Percentiles rank a stretch among this genome's conserved stretches.
Conservation (phyloP, 257 asterid genomes). For the Asclepias syriaca region DNA sequence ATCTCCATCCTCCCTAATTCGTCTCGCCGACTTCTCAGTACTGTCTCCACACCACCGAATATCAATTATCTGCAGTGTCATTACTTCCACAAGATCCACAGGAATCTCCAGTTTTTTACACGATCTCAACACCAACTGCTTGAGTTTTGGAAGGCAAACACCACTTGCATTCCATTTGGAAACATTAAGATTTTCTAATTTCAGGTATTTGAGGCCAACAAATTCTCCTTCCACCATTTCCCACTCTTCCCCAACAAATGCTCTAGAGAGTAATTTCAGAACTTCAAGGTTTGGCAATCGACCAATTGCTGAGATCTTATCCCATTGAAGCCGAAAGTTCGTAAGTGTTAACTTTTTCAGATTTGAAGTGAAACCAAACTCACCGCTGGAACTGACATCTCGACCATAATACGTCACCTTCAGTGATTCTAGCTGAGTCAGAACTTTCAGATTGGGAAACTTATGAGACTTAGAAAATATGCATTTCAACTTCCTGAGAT, state of each 20-base stretch:
- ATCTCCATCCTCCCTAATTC: too few species aligned
- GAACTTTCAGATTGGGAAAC: background rate
- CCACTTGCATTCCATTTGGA: background rate
- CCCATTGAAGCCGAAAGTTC: too few species aligned
- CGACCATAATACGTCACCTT: background rate
- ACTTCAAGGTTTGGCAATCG: background rate
- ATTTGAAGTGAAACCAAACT: too few species aligned
- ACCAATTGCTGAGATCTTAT: background rate
- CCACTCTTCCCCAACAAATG: background rate
- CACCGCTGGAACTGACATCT: too few species aligned
- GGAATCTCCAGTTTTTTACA: background rate
- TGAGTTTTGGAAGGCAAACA: constrained; percentile 1
- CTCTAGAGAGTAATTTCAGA: background rate
- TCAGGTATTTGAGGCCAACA: background rate
- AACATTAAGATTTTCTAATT: background rate
- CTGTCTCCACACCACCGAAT: background rate
- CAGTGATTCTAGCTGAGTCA: constrained; percentile 1
- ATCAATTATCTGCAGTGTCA: background rate
- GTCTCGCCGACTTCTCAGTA: background rate
- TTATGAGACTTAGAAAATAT: too few species aligned
- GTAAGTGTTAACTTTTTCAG: too few species aligned
- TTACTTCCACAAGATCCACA: background rate
- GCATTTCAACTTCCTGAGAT: too few species aligned
- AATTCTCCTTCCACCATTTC: background rate
- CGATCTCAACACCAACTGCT: background rate